Evolutionary conservation across 1,284 basidiomycete species (phyloP), one percentile per base, ranked within the genome.

Genomic region (Stereum hirsutum): DNA sequence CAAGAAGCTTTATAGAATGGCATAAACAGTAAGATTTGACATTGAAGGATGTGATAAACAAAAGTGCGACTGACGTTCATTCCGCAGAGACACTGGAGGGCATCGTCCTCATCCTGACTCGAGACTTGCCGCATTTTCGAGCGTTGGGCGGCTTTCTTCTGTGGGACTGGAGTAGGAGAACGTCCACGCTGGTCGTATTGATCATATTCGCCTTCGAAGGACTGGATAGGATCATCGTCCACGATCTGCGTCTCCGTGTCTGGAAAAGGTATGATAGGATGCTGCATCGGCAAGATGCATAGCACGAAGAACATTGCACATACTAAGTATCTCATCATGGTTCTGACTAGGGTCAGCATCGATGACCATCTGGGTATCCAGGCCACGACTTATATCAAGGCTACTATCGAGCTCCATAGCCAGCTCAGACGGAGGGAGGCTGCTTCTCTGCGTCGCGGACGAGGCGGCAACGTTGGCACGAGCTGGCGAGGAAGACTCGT

Each of bases 181-280:
- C 28, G 8, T 30, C 28, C n/a, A 8, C 28, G 28, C 10, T 10
- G 33, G 17, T 35, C 15, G 10, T 35, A n/a, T 20, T 4, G 7
- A n/a, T 17, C 8, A 8, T 17, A 3, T 10, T 32, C 14, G 6
- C 27, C 37, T 25, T 36, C 30, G 49, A 67, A 69, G 2, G 66
- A 69, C 38, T 65, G 50, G 25, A 71, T 66, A 14, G 64, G 52
- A 41, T 70, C 63, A 1, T 59, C 43, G 10, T 54, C 44, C 17
- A 48, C 21, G 10, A 56, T 48, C 50, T 72, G 74, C 5, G 69
- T 72, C 49, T 78, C 71, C 48, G 70, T 58, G 44, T 70, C 72
- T 74, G 36, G 17, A 15, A 25, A 23, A 3, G 5, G 33, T 5
- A 36, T 6, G 25, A 23, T 23, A 36, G 20, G 8, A 30, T n/a